Conservation (phyloP, 2,329 filamentous ascomycete species). For the Diaporthe vexans region DNA sequence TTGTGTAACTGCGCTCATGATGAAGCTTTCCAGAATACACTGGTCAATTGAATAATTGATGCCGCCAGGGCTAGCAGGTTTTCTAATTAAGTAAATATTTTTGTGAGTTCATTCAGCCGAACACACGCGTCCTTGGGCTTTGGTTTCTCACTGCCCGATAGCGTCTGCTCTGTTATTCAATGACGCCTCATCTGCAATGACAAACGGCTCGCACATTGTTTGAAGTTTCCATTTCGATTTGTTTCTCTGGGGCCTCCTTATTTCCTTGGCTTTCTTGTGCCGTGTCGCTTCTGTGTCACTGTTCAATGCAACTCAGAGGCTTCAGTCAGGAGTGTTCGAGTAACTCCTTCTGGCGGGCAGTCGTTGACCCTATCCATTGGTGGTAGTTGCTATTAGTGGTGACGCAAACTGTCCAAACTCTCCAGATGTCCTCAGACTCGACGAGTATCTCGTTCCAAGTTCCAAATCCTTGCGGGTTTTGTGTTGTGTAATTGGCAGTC, state of each 20-base stretch:
- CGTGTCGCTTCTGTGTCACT: background rate
- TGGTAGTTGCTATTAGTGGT: background rate
- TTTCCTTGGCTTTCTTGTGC: background rate
- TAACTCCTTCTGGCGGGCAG: background rate
- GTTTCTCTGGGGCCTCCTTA: background rate
- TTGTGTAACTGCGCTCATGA: background rate
- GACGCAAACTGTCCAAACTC: background rate
- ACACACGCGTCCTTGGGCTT: background rate
- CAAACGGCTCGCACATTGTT: background rate
- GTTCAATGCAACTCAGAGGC: no score
- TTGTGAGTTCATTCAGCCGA: background rate
- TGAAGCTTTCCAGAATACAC: background rate
- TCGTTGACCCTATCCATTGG: background rate
- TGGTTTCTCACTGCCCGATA: background rate
- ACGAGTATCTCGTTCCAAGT: background rate
- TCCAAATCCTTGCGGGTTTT: background rate
- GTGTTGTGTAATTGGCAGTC: background rate
- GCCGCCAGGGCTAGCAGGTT: background rate
- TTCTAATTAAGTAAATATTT: background rate
- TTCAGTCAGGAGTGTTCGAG: background rate
- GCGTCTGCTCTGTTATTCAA: background rate
- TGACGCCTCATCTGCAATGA: background rate
- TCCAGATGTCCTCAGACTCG: background rate
- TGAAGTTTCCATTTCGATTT: background rate
- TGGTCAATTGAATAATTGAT: background rate